These are phyloP conservation scores for Corymbia citriodora DNA, from an alignment of 441 rosid species.

Conservation along the genomic window DNA sequence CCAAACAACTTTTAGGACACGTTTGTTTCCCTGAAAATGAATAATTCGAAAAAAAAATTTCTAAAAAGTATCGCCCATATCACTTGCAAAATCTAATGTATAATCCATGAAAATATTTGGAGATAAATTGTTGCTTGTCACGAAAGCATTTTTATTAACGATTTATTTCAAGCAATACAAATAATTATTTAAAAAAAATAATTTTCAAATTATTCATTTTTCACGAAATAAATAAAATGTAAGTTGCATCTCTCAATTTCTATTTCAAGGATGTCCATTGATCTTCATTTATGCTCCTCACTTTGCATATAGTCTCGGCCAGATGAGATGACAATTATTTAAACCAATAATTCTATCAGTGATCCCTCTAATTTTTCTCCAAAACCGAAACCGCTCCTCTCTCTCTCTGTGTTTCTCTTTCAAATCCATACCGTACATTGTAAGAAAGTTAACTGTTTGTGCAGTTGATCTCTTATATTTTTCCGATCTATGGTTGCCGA, in stretches of 20 bases:
- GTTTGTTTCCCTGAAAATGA: rapidly evolving
- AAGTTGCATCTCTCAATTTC: background rate
- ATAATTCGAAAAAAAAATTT: rapidly evolving
- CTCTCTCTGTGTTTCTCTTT: too few relatives aligned
- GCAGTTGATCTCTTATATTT: background rate
- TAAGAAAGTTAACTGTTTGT: background rate
- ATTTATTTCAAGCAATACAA: rapidly evolving
- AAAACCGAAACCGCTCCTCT: background rate
- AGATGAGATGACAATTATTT: background rate
- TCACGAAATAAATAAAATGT: too few relatives aligned
- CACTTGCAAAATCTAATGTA: background rate
- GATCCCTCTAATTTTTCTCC: background rate
- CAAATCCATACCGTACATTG: background rate
- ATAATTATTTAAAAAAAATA: too few relatives aligned
- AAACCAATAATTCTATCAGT: background rate
- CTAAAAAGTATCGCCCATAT: too few relatives aligned
- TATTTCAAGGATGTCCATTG: background rate
- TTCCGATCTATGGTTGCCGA: background rate
- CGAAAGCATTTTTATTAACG: background rate
- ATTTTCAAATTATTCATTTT: too few relatives aligned
- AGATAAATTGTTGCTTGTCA: rapidly evolving
- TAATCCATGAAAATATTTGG: background rate
- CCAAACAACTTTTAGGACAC: too few relatives aligned
- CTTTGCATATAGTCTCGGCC: background rate
- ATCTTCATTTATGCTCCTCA: background rate